These are phyloP conservation scores for Sphaerosporella brunnea DNA, from an alignment of 495 filamentous ascomycete species.

Conservation along the genomic window DNA sequence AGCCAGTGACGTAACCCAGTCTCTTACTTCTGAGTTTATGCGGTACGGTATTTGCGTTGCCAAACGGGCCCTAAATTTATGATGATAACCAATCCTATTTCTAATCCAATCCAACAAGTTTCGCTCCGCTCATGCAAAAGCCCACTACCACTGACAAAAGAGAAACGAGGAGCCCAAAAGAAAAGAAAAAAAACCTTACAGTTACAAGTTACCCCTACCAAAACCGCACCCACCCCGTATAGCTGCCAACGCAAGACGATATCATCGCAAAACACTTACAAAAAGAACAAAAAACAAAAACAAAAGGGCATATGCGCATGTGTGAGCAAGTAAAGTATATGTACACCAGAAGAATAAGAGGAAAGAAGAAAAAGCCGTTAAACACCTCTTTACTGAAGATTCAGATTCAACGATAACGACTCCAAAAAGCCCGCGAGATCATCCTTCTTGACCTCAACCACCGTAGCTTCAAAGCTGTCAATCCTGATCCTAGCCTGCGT, in stretches of 20 bases:
- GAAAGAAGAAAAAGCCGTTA: neutral
- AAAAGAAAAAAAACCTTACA: neutral
- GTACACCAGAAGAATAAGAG: neutral
- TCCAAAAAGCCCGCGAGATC: conserved; percentile 85
- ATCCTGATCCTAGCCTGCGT: conserved; percentile 80
- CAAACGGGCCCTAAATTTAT: no score
- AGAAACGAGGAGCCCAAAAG: neutral
- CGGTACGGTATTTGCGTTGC: no score
- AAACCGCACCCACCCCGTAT: neutral
- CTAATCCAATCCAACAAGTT: neutral
- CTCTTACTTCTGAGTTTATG: no score
- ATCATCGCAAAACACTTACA: neutral
- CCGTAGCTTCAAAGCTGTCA: conserved; percentile 92
- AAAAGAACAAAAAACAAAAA: neutral
- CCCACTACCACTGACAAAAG: neutral
- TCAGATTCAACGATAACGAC: conserved; percentile 70
- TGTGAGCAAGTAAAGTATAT: neutral
- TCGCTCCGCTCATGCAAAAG: neutral
- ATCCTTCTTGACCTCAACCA: conserved; percentile 91
- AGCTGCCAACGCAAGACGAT: neutral
- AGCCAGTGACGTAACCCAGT: no score
- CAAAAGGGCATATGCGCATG: neutral
- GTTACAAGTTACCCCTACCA: no score
- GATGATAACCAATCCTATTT: neutral
- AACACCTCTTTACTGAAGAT: neutral